These are phyloP conservation scores for Aspergillus ustus DNA, from an alignment of 2,329 filamentous ascomycete genomes.

Conservation along the genomic window DNA sequence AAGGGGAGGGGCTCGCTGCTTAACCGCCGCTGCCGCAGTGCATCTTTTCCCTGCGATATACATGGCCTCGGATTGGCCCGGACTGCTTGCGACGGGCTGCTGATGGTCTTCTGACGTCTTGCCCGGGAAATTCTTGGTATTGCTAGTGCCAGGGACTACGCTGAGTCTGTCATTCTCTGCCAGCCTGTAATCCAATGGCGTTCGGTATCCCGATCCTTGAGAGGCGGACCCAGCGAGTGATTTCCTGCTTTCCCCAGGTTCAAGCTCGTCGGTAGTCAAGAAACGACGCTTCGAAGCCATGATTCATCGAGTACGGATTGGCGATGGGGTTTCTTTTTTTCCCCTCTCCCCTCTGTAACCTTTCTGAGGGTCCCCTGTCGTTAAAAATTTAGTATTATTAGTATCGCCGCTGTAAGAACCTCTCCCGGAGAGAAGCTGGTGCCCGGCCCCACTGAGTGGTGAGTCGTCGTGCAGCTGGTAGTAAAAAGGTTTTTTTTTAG, in stretches of 20 bases:
- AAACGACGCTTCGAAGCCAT: conserved; percentile 12
- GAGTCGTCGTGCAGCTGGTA: background rate
- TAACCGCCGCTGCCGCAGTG: conserved; percentile 25
- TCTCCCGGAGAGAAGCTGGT: background rate
- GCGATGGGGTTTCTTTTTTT: conserved; percentile 13
- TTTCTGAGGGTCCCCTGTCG: background rate
- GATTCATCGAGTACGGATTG: conserved; percentile 15
- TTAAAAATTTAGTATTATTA: background rate
- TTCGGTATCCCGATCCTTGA: conserved; percentile 2
- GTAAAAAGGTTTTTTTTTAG: background rate
- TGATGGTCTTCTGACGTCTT: conserved; percentile 10
- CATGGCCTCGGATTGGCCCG: conserved; percentile 3
- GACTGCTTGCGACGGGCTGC: background rate
- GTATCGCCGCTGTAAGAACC: background rate
- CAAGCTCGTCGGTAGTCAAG: background rate
- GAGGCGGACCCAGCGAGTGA: conserved; percentile 2
- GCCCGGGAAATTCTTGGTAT: conserved; percentile 1
- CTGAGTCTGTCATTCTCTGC: background rate
- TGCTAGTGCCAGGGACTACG: conserved; percentile 9
- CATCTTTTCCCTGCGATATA: conserved; percentile 11
- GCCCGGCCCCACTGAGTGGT: background rate
- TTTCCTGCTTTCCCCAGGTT: conserved; percentile 2
- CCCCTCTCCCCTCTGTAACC: background rate
- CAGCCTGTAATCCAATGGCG: background rate
- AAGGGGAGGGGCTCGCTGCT: background rate